Base-by-base conservation (phyloP, 352 stramenopile species). In the Elongisporangium anandrum region DNA sequence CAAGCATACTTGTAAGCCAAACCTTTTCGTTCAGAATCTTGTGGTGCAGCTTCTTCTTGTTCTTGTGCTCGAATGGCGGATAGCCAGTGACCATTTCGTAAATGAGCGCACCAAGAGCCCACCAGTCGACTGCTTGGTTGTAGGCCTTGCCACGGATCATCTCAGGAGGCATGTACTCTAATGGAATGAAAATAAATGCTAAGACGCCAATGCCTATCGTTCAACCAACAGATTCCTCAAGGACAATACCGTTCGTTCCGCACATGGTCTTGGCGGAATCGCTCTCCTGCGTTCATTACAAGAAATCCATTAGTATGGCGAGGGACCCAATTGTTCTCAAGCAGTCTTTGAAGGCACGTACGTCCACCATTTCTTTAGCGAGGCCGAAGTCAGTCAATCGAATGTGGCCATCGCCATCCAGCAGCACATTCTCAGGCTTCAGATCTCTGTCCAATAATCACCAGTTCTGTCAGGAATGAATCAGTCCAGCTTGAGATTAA, bases 71-170 rank as follows among this genome's bases (percentile, higher is more conserved):
- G 41, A 95, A 92, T 4, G 83, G 85, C 10, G 85, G 83, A 39
- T 95, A 91, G 2, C 85, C 85, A 22, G 85, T 93, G 19, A 93
- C 79, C 85, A 95, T 95, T 58, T 95, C 85, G 62, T 87, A 92
- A 58, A 95, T 91, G 51, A 95, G 77, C 10, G 80, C 81, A 19
- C 83, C 85, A 7, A 95, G 73, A 0, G 83, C 83, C 85, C 85
- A 95, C 80, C 83, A 95, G 56, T 95, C 85, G n/a, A 91, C 84
- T n/a, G 83, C 81, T 38, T 92, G 75, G 59, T 89, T 91, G 70
- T 94, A 94, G 16, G 82, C 74, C 56, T 90, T 90, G 51, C 81
- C 76, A 50, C 82, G 81, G 59, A 95, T 91, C 84, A 93, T 93
- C 64, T 95, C 83, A 7, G 85, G 85, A 15, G 85, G 79, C 83